Conservation (phyloP, 768 basidiomycete genomes). For the Mycena indigotica region DNA sequence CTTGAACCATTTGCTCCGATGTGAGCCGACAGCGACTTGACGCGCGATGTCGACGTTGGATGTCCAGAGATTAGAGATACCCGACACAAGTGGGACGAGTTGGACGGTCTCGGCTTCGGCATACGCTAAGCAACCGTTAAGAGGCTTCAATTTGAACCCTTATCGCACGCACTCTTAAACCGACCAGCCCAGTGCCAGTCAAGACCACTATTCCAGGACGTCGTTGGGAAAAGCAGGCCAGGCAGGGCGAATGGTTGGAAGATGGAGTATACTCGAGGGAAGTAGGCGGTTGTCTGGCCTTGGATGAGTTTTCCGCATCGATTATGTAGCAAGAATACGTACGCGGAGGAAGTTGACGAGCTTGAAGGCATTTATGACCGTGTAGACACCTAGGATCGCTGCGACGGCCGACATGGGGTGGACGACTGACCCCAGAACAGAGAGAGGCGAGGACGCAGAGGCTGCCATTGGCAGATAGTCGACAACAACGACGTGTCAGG, state of each 20-base stretch:
- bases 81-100: conserved; percentile 26
- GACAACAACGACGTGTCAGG: too few species aligned
- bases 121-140: conserved; percentile 24
- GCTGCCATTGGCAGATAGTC: too few species aligned
- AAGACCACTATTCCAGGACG: conserved; percentile 32
- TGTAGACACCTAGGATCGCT: not conserved
- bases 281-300: not conserved
- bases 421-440: not conserved
- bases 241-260: conserved; percentile 32
- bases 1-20: conserved; percentile 27
- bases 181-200: conserved; percentile 30
- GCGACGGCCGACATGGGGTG: not conserved
- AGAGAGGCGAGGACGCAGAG: not conserved
- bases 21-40: conserved; percentile 27
- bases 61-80: conserved; percentile 26
- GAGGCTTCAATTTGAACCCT: too few species aligned
- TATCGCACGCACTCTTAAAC: conserved; percentile 21
- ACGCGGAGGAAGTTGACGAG: not conserved
- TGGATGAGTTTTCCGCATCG: not conserved
- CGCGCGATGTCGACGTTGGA: conserved; percentile 32
- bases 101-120: conserved; percentile 25
- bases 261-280: conserved; percentile 29
- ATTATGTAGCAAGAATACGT: not conserved
- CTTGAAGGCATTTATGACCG: not conserved
- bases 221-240: conserved; percentile 29